Conservation (phyloP, 2,329 filamentous ascomycete genomes). For the Aschersonia sp. region DNA sequence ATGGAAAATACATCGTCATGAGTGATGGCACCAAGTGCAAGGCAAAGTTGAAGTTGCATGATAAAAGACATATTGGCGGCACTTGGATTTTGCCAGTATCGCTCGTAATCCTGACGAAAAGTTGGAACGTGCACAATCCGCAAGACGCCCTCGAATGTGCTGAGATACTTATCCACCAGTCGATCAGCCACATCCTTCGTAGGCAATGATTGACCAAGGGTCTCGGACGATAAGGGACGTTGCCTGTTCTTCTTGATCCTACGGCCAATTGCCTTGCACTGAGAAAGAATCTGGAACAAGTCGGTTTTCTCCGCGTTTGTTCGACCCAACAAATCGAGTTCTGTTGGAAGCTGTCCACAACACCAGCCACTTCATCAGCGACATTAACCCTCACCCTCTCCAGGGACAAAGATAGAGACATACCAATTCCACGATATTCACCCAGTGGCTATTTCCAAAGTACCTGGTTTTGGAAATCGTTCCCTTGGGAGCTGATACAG, state of each 20-base stretch:
- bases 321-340: conserved; percentile 12
- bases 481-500: conserved; percentile 13
- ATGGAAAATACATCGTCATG: conserved; percentile 30
- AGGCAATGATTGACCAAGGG: conserved; percentile 25
- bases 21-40: conserved; percentile 34
- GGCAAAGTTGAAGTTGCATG: conserved; percentile 37
- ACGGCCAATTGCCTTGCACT: conserved; percentile 26
- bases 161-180: conserved; percentile 37
- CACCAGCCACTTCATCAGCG: neutral
- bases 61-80: conserved; percentile 27
- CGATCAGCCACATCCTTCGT: conserved; percentile 27
- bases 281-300: conserved; percentile 16
- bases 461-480: conserved; percentile 28
- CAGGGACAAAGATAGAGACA: neutral
- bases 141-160: conserved; percentile 40
- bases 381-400: too few relatives aligned
- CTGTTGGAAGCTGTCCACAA: conserved; percentile 13
- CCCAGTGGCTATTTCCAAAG: conserved; percentile 36
- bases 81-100: conserved; percentile 29
- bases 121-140: conserved; percentile 43
- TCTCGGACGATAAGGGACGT: conserved; percentile 18
- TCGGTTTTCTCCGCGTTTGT: conserved; percentile 14
- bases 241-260: conserved; percentile 25
- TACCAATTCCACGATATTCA: conserved; percentile 25
- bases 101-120: conserved; percentile 38